Evolutionary conservation across 176 grass and related monocot species (phyloP), one percentile per base, ranked within the genome.

Genomic region (Hordeum marinum): DNA sequence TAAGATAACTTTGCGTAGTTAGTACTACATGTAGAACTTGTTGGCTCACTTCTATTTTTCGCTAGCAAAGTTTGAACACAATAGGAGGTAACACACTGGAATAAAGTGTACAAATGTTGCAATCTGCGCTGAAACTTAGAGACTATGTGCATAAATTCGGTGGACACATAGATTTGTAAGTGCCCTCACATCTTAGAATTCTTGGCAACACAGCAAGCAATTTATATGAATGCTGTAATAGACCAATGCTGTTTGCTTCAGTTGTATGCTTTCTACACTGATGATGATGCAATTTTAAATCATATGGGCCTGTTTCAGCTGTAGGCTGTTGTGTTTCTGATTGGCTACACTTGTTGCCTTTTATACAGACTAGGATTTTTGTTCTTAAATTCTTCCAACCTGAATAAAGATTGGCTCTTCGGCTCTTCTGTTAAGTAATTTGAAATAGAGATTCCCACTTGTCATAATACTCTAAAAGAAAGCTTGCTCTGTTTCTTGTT

Each of bases 71-170:
- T 63, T 63, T 8, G 5, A 25, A 52, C 61, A 65, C 23, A 52
- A 11, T 55, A 64, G 57, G 15, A 52, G 63, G 32, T 54, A 80
- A 74, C 71, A 80, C 68, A 50, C n/a, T 15, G 27, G 36, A 40
- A 80, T 73, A 11, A 79, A 72, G 32, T 1, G 12, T 86, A 26
- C 54, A 86, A 79, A 64, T 74, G n/a, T 35, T 80, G 71, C 57
- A 57, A 75, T 8, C 67, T 65, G 43, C 50, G 50, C 23, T 73
- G 41, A 14, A 31, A 23, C 41, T 55, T 63, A 32, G 6, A 62
- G 21, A 43, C 8, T 14, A 36, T 61, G 23, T 50, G 39, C 37
- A 4, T n/a, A 74, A 58, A 11, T 74, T 11, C 4, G 37, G 69
- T 45, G 37, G 11, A 46, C 32, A 74, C 12, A 34, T 17, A 63